Percentiles rank a stretch among this genome's conserved stretches.
Evolutionary conservation across 2,329 filamentous ascomycete species (phyloP).

Genomic region (Trichoderma afroharzianum): DNA sequence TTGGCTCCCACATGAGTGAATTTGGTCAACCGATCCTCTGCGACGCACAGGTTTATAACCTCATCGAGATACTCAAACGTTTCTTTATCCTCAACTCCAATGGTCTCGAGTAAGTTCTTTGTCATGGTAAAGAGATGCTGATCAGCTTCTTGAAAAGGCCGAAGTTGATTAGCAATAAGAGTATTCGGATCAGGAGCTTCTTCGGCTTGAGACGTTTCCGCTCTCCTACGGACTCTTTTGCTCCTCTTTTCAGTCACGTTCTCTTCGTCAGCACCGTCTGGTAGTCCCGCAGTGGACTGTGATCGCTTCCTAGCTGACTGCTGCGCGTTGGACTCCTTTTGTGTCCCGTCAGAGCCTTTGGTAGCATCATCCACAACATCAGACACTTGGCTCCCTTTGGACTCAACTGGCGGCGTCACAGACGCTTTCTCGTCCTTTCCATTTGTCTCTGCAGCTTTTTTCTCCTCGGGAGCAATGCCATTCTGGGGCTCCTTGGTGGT

Average conservation of each 20-base stretch:
- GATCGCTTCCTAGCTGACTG: slow-evolving; percentile 55
- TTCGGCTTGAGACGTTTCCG: slow-evolving; percentile 50
- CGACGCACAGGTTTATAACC: slow-evolving; percentile 49
- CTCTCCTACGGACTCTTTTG: slow-evolving; percentile 57
- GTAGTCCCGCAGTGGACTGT: slow-evolving; percentile 58
- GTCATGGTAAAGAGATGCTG: slow-evolving; percentile 53
- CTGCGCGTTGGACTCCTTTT: slow-evolving; percentile 38
- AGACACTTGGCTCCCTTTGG: slow-evolving; percentile 25
- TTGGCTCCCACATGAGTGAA: slow-evolving; percentile 44
- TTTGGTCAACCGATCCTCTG: slow-evolving; percentile 49
- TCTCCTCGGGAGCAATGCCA: slow-evolving; percentile 8
- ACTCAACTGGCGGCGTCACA: slow-evolving; percentile 6
- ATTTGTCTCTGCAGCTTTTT: not conserved
- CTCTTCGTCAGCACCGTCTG: slow-evolving; percentile 55
- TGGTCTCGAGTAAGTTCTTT: slow-evolving; percentile 52
- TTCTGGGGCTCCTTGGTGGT: slow-evolving; percentile 13
- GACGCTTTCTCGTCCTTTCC: slow-evolving; percentile 10
- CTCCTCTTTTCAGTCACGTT: slow-evolving; percentile 57
- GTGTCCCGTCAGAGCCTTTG: slow-evolving; percentile 29
- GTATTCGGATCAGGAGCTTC: slow-evolving; percentile 52
- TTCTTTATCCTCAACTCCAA: slow-evolving; percentile 50
- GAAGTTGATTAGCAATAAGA: slow-evolving; percentile 52
- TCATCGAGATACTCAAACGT: slow-evolving; percentile 46
- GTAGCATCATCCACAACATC: slow-evolving; percentile 23
- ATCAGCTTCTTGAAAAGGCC: slow-evolving; percentile 55